Evolutionary conservation across 83 land plant species (phyloP).

Genomic region (Diphasiastrum complanatum): DNA sequence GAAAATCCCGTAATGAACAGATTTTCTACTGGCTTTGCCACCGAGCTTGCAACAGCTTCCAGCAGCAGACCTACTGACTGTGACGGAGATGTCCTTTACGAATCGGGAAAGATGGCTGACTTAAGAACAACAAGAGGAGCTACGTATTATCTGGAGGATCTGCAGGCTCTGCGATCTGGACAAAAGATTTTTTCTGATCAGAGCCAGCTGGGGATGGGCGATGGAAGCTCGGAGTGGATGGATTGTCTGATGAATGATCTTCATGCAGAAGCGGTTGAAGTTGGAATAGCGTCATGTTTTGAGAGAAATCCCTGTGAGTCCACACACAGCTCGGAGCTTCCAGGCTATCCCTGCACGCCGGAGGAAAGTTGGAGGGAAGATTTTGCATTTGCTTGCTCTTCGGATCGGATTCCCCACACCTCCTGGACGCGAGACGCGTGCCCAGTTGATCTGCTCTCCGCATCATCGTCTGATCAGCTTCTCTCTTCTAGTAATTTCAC

Average conservation of each 20-base stretch:
- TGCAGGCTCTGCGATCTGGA: not conserved
- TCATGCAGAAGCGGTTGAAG: not conserved
- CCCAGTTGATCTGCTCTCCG: not conserved
- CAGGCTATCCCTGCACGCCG: not conserved
- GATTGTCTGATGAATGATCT: conserved; percentile 1
- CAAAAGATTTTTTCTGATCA: not conserved
- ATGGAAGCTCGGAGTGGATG: not conserved
- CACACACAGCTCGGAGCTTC: conserved; percentile 2
- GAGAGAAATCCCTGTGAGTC: conserved; percentile 4
- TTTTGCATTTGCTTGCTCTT: not conserved
- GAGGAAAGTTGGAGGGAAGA: not conserved
- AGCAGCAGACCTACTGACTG: not conserved
- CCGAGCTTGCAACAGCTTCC: too few relatives aligned
- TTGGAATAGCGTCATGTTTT: not conserved
- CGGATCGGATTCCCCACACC: not conserved
- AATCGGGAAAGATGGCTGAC: not conserved
- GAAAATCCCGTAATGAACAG: too few relatives aligned
- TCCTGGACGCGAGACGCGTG: conserved; percentile 4
- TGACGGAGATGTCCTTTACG: not conserved
- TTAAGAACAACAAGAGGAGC: too few relatives aligned
- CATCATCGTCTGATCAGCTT: not conserved
- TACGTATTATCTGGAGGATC: not conserved
- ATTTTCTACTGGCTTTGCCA: too few relatives aligned
- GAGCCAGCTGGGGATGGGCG: not conserved
- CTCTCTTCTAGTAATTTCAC: not conserved